phyloP scores from a whole-genome alignment of 202 grass and related monocot genomes.

The Schoenoplectus triqueter region DNA sequence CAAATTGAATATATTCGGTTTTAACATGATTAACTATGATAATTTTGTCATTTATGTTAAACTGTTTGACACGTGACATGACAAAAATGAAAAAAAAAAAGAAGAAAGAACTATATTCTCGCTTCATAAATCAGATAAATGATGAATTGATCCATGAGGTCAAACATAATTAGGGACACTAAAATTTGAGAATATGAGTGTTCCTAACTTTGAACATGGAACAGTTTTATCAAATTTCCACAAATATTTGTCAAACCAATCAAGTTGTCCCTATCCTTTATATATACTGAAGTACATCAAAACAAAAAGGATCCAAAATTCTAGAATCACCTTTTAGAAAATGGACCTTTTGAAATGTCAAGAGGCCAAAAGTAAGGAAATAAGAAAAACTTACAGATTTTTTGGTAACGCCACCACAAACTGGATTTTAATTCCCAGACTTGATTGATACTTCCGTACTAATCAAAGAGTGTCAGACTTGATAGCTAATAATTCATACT shows the following conservation, averaged over 20 bases:
- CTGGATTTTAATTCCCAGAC: neutral
- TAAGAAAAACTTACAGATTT: neutral
- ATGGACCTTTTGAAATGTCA: neutral
- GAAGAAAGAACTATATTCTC: neutral
- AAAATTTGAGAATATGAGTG: slow-evolving; percentile 1
- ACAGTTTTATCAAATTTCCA: neutral
- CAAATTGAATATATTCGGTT: neutral
- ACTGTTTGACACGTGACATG: neutral
- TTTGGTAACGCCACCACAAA: neutral
- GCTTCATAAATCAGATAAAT: neutral
- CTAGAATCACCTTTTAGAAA: slow-evolving; percentile 15
- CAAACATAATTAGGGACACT: neutral
- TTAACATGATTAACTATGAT: slow-evolving; percentile 1
- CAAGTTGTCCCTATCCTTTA: neutral
- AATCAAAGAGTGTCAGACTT: neutral
- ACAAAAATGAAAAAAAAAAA: neutral
- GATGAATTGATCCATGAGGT: neutral
- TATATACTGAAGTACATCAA: slow-evolving; percentile 2
- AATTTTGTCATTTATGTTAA: slow-evolving; percentile 9
- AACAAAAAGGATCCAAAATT: neutral
- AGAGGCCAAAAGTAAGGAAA: neutral
- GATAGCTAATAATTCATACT: neutral
- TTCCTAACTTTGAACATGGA: neutral
- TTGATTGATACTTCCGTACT: neutral
- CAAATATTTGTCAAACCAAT: slow-evolving; percentile 4